A percentile compares a stretch with the other conserved stretches of the same genome.
Evolutionary conservation across 441 rosid species (phyloP).

Genomic region (Pelargonium cotyledonis): DNA sequence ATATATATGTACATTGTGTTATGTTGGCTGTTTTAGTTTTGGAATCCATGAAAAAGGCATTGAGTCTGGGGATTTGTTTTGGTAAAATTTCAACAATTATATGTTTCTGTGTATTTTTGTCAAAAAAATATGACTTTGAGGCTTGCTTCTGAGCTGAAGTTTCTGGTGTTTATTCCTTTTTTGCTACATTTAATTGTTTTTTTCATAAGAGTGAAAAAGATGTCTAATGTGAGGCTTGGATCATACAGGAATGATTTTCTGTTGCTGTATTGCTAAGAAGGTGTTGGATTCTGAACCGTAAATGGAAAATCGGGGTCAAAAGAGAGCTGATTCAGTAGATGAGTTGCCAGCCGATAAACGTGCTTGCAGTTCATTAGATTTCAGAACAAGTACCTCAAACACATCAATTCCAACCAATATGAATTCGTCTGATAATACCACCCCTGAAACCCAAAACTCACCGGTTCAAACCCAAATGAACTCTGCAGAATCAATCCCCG

Average conservation of each 20-base stretch:
- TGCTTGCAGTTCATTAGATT: constrained; percentile 81
- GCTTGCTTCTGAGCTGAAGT: not conserved
- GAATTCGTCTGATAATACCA: constrained; percentile 37
- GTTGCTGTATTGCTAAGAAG: not conserved
- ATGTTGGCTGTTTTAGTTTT: constrained; percentile 2
- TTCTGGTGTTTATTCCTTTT: not conserved
- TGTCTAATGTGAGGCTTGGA: not conserved
- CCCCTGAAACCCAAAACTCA: constrained; percentile 32
- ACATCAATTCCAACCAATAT: constrained; percentile 51
- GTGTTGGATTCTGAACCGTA: not conserved
- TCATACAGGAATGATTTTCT: constrained; percentile 8
- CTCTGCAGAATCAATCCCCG: not conserved
- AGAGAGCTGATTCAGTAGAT: constrained; percentile 64
- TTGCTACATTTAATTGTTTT: not conserved
- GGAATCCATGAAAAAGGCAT: not conserved
- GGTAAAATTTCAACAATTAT: not conserved
- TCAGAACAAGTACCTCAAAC: constrained; percentile 72
- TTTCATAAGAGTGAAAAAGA: not conserved
- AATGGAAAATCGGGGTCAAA: constrained; percentile 89
- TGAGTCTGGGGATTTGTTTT: too few relatives aligned
- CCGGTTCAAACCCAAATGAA: constrained; percentile 13
- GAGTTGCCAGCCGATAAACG: constrained; percentile 95
- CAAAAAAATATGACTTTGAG: not conserved
- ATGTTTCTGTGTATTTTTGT: not conserved
- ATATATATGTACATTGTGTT: too few relatives aligned